Evolutionary conservation across 2,329 filamentous ascomycete genomes (phyloP).

Genomic region (Claviceps pazoutovae): DNA sequence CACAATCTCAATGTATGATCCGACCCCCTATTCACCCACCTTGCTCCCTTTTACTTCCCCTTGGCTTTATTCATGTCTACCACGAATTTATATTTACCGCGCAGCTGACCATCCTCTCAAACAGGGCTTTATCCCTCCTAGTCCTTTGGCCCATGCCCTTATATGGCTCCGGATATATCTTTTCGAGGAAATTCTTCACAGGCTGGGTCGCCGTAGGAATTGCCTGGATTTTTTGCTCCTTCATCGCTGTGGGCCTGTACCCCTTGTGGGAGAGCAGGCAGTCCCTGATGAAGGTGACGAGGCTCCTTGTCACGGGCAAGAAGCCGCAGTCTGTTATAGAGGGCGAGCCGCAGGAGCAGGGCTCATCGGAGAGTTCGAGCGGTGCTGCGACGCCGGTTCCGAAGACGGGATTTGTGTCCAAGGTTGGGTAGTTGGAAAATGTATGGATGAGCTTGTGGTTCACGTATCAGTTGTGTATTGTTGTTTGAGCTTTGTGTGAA

Average conservation of each 20-base stretch:
- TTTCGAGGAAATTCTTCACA: constrained; percentile 47
- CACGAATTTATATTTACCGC: no score
- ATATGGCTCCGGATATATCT: constrained; percentile 67
- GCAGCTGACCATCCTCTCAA: background rate
- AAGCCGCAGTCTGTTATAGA: background rate
- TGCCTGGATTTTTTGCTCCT: constrained; percentile 57
- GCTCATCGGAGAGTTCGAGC: background rate
- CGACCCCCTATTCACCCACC: no score
- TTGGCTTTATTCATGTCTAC: background rate
- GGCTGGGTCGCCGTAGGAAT: constrained; percentile 61
- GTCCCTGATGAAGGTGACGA: constrained; percentile 27
- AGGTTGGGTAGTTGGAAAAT: background rate
- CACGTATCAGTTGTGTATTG: no score
- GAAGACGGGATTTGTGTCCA: constrained; percentile 2
- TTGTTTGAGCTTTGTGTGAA: no score
- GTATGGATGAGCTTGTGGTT: background rate
- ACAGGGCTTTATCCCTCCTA: constrained; percentile 50
- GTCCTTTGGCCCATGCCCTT: constrained; percentile 88
- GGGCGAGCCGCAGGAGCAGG: background rate
- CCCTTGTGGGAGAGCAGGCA: constrained; percentile 66
- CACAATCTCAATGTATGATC: constrained; percentile 18
- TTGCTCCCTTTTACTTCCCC: background rate
- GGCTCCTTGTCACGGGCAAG: constrained; percentile 8
- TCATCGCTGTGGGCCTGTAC: constrained; percentile 63
- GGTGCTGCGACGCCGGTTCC: constrained; percentile 3